These are phyloP conservation scores for Euphorbia lathyris DNA, from an alignment of 345 rosid genomes.

Conservation along the genomic window DNA sequence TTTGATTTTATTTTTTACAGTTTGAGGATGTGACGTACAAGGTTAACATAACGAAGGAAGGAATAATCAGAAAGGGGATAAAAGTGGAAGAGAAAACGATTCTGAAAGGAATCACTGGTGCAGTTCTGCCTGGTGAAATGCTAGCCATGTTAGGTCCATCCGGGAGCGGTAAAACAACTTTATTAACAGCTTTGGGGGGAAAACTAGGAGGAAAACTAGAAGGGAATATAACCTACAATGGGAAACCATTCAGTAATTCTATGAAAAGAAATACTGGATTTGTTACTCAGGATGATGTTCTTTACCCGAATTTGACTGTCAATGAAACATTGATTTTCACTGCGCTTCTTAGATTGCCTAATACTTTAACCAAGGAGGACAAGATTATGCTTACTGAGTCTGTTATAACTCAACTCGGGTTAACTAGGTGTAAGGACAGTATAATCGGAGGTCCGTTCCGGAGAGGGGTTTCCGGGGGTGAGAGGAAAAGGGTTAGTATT, in stretches of 20 bases:
- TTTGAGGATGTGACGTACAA: conserved; percentile 54
- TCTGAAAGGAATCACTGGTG: conserved; percentile 48
- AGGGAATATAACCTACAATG: conserved; percentile 47
- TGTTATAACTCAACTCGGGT: conserved; percentile 38
- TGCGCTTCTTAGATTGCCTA: conserved; percentile 33
- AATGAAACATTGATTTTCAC: conserved; percentile 53
- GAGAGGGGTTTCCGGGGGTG: conserved; percentile 61
- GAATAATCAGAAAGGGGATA: conserved; percentile 11
- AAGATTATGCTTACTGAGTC: conserved; percentile 46
- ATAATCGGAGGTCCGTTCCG: conserved; percentile 37
- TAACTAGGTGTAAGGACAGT: conserved; percentile 42
- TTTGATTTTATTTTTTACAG: conserved; percentile 21
- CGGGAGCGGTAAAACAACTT: conserved; percentile 56
- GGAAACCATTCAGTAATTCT: conserved; percentile 35
- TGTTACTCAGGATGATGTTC: conserved; percentile 61
- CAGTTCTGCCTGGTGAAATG: conserved; percentile 50
- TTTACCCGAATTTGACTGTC: conserved; percentile 53
- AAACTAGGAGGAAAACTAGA: conserved; percentile 33
- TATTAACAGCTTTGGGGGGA: conserved; percentile 54
- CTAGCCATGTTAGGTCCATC: conserved; percentile 62
- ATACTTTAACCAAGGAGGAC: conserved; percentile 28
- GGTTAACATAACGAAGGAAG: conserved; percentile 27
- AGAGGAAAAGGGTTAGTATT: conserved; percentile 52
- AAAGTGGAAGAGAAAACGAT: conserved; percentile 40
- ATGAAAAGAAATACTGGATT: conserved; percentile 50